Conservation (phyloP, 31 red algal species). For the Asparagopsis taxiformis region DNA sequence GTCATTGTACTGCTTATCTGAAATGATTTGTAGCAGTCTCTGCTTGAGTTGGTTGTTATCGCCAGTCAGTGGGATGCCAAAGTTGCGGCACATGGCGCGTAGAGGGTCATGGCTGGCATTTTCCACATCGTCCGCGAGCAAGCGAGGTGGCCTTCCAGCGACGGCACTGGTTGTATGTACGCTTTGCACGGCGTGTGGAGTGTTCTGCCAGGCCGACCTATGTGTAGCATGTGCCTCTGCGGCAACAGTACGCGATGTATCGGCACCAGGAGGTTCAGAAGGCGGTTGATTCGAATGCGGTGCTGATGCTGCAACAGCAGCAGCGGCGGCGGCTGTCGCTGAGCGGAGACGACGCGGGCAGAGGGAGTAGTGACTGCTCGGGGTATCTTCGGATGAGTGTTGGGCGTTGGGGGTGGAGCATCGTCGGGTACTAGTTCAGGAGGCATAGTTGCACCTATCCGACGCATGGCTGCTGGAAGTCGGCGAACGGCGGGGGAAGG, state of each 20-base stretch:
- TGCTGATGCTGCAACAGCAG: too few species aligned
- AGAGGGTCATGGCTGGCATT: constrained; percentile 18
- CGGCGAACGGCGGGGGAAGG: background rate
- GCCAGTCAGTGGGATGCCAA: constrained; percentile 14
- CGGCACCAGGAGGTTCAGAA: constrained; percentile 4
- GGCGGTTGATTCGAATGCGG: too few species aligned
- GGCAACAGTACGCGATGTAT: background rate
- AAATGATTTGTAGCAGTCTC: constrained; percentile 17
- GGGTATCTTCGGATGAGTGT: constrained; percentile 20
- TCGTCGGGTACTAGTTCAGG: background rate
- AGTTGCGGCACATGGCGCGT: background rate
- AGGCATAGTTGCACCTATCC: background rate
- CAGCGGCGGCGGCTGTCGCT: background rate
- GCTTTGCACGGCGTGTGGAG: constrained; percentile 9
- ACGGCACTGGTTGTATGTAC: constrained; percentile 21
- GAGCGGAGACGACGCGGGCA: background rate
- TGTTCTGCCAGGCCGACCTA: background rate
- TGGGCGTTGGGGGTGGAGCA: background rate
- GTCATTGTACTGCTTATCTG: too few species aligned
- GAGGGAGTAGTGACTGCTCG: constrained; percentile 34
- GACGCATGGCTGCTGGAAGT: background rate
- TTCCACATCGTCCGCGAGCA: constrained; percentile 20
- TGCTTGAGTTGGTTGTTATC: constrained; percentile 7
- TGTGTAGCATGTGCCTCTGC: background rate
- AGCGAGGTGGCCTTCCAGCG: constrained; percentile 14